Percentiles rank a stretch among this genome's conserved stretches.
phyloP scores from a whole-genome alignment of 202 grass and related monocot genomes.

The Panicum virgatum region DNA sequence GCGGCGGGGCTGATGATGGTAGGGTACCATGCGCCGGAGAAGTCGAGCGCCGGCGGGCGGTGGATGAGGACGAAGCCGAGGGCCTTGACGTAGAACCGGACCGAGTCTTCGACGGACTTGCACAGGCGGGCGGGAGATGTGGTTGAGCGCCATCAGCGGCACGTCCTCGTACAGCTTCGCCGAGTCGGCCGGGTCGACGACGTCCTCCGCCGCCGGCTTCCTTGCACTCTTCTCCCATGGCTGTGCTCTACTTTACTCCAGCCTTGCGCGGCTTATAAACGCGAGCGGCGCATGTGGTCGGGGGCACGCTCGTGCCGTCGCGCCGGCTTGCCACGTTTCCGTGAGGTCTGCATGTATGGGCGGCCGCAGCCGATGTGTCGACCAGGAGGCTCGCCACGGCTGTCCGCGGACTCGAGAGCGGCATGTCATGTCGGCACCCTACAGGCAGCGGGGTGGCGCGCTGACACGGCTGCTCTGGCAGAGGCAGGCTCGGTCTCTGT shows the following conservation, averaged over 20 bases:
- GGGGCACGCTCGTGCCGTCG: neutral
- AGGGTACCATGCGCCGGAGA: conserved; percentile 63
- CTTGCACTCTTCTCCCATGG: conserved; percentile 57
- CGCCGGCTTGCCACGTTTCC: neutral
- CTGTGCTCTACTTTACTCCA: neutral
- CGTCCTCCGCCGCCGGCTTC: neutral
- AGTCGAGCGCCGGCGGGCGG: conserved; percentile 67
- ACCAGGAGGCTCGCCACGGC: neutral
- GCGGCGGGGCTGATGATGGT: too few relatives aligned
- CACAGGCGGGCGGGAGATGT: conserved; percentile 70
- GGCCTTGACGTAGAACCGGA: conserved; percentile 70
- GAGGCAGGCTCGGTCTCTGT: neutral
- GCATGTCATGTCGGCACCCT: conserved; percentile 31
- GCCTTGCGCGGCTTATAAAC: neutral
- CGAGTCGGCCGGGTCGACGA: neutral
- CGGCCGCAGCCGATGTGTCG: conserved; percentile 15
- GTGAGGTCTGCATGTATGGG: neutral
- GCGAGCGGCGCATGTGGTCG: neutral
- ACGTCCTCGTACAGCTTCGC: conserved; percentile 45
- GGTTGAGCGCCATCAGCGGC: conserved; percentile 72
- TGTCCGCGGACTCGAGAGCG: neutral
- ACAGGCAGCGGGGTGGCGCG: neutral
- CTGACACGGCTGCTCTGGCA: neutral
- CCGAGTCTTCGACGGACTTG: conserved; percentile 56
- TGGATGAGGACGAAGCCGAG: conserved; percentile 72